Conservation (phyloP, 305 asterid species). For the Fraxinus velutina region DNA sequence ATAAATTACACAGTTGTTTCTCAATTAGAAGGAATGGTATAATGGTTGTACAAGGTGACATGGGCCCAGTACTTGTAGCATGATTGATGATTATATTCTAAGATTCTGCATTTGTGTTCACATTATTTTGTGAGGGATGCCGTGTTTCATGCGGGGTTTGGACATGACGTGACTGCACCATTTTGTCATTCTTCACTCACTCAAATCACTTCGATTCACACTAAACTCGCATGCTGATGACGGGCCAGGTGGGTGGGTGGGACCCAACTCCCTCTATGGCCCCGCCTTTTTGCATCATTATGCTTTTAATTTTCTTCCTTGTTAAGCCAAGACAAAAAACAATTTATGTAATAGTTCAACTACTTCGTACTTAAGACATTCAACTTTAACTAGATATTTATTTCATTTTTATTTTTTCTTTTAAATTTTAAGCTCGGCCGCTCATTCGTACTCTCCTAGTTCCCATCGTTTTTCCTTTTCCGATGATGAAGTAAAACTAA, state of each 20-base stretch:
- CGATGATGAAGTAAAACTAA: neutral
- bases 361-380: neutral
- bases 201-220: neutral
- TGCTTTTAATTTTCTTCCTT: neutral
- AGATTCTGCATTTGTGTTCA: neutral
- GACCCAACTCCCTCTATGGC: neutral
- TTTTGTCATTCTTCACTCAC: neutral
- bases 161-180: neutral
- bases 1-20: neutral
- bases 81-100: neutral
- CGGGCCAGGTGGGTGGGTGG: neutral
- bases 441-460: neutral
- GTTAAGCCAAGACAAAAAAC: neutral
- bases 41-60: no score
- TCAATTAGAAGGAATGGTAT: neutral
- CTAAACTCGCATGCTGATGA: neutral
- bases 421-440: neutral
- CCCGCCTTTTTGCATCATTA: neutral
- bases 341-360: neutral
- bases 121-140: neutral
- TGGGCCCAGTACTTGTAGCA: neutral
- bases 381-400: neutral
- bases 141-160: neutral
- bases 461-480: neutral
- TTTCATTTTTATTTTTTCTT: no score